Evolutionary conservation across 305 asterid genomes (phyloP).

Genomic region (Fraxinus sp.): DNA sequence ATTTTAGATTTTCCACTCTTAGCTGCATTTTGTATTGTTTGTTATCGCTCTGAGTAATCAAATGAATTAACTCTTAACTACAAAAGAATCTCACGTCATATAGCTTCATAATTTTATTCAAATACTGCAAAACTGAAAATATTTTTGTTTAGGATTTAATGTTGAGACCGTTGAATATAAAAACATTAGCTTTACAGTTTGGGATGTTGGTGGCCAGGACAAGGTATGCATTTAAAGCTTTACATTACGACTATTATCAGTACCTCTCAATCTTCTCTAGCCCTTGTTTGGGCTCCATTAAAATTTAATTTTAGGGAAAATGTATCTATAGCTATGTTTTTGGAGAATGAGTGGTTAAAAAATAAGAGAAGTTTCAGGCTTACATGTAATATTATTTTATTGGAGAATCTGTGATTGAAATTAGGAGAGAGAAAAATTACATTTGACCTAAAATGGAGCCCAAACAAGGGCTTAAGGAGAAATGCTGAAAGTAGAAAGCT

Average conservation of each 20-base stretch:
- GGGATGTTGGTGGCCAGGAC: conserved; percentile 71
- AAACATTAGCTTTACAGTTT: conserved; percentile 63
- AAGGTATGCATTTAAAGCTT: conserved; percentile 34
- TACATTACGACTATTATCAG: background rate
- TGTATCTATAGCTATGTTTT: too few relatives aligned
- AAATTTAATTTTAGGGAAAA: too few relatives aligned
- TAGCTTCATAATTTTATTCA: background rate
- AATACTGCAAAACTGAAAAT: background rate
- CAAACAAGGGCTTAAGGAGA: background rate
- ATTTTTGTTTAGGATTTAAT: conserved; percentile 43
- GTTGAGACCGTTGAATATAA: conserved; percentile 66
- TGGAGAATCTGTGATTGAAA: too few relatives aligned
- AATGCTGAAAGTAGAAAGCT: background rate
- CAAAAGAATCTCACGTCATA: background rate
- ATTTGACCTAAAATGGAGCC: too few relatives aligned
- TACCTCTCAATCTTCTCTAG: background rate
- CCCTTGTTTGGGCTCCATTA: too few relatives aligned
- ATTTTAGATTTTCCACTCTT: background rate
- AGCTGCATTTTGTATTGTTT: too few relatives aligned
- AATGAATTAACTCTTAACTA: background rate
- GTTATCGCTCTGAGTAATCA: background rate
- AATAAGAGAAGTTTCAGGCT: too few relatives aligned
- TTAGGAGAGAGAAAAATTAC: too few relatives aligned
- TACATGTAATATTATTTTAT: too few relatives aligned
- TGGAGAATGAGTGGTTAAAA: too few relatives aligned